Conservation (phyloP, 805 yeast species). For the Groenewaldozyma tartarivorans region DNA sequence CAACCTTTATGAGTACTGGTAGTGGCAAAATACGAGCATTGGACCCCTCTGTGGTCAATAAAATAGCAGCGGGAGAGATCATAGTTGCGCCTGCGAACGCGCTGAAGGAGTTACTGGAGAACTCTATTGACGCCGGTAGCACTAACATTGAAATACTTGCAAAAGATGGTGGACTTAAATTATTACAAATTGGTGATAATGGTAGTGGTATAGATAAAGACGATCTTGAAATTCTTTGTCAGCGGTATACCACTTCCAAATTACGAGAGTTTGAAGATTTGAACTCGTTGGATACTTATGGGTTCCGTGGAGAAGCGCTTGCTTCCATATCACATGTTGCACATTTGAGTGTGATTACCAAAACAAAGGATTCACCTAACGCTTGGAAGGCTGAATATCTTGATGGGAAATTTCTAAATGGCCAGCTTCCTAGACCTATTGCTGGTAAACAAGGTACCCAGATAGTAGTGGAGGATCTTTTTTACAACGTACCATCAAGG, state of each 20-base stretch:
- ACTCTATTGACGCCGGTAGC: constrained; percentile 79
- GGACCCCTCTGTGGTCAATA: constrained; percentile 66
- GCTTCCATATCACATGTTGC: constrained; percentile 91
- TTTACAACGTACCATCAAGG: constrained; percentile 80
- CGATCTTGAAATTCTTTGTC: constrained; percentile 75
- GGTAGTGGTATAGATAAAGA: constrained; percentile 67
- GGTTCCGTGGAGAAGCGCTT: constrained; percentile 94
- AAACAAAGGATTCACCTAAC: constrained; percentile 46
- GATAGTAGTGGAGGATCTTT: constrained; percentile 75
- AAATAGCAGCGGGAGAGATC: constrained; percentile 96
- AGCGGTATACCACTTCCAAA: constrained; percentile 89
- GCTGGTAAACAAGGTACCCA: constrained; percentile 90
- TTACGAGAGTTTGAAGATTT: constrained; percentile 67
- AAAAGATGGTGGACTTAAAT: constrained; percentile 87
- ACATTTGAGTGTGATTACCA: constrained; percentile 70
- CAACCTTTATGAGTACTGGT: no score
- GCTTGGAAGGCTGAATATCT: constrained; percentile 66
- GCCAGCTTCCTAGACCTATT: constrained; percentile 45
- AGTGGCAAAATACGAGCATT: constrained; percentile 33
- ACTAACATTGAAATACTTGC: constrained; percentile 65
- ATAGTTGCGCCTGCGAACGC: constrained; percentile 93
- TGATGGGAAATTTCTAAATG: constrained; percentile 48
- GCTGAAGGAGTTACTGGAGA: constrained; percentile 83
- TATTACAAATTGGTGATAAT: constrained; percentile 81
- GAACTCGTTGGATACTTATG: constrained; percentile 63